Percentiles rank a stretch among this genome's conserved stretches.
These are phyloP conservation scores for Picea sitchensis DNA, from an alignment of 75 land plant species.

Conservation along the genomic window DNA sequence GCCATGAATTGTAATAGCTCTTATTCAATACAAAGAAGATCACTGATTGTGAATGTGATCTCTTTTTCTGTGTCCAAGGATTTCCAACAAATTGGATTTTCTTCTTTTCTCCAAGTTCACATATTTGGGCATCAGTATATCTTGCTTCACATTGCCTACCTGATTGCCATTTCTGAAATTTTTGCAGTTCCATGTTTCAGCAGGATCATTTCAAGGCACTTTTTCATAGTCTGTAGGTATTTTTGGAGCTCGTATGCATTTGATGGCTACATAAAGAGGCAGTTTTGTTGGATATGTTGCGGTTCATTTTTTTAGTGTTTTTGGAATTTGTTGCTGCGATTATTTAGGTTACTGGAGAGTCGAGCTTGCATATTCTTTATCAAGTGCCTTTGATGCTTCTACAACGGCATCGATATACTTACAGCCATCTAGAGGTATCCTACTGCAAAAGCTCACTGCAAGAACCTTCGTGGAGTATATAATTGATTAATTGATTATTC, in stretches of 20 bases:
- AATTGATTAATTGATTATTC: background rate
- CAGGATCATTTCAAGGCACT: background rate
- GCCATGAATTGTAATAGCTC: constrained; percentile 1
- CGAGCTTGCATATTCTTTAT: background rate
- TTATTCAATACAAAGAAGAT: constrained; percentile 1
- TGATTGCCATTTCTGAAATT: background rate
- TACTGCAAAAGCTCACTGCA: background rate
- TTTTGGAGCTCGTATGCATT: background rate
- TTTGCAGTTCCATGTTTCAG: background rate
- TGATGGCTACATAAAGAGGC: background rate
- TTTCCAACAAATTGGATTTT: background rate
- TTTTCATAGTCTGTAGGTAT: background rate
- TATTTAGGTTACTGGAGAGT: background rate
- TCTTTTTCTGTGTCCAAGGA: background rate
- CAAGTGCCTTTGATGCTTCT: background rate
- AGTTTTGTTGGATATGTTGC: background rate
- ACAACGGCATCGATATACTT: background rate
- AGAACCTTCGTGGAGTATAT: background rate
- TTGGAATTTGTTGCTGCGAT: background rate
- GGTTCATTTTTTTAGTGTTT: background rate
- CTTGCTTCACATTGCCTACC: background rate
- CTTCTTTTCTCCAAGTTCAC: background rate
- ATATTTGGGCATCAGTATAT: constrained; percentile 1
- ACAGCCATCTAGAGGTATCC: background rate
- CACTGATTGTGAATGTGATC: constrained; percentile 1